phyloP scores from a whole-genome alignment of 2,329 filamentous ascomycete species.

The Tolypocladium ovalisporum region DNA sequence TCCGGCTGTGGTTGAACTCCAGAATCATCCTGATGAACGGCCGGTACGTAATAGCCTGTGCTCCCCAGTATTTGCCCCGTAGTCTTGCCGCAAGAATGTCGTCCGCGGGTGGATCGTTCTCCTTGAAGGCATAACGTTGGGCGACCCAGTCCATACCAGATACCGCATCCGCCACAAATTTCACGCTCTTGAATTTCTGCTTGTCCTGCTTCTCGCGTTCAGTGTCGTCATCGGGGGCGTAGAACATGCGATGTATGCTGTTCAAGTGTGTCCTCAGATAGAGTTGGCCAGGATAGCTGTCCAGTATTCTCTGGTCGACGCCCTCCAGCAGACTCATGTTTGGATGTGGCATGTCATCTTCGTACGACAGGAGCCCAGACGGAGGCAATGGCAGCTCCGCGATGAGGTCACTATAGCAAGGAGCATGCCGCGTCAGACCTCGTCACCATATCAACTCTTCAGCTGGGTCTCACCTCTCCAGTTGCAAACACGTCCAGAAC shows the following conservation, averaged over 20 bases:
- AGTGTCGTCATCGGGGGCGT: slow-evolving; percentile 30
- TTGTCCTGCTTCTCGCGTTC: slow-evolving; percentile 14
- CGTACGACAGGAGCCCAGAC: slow-evolving; percentile 49
- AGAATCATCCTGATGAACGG: slow-evolving; percentile 56
- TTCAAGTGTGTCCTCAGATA: slow-evolving; percentile 56
- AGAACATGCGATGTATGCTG: slow-evolving; percentile 46
- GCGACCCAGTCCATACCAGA: slow-evolving; percentile 37
- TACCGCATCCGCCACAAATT: slow-evolving; percentile 30
- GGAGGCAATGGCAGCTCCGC: slow-evolving; percentile 65
- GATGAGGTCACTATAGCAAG: slow-evolving; percentile 60
- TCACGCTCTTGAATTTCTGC: slow-evolving; percentile 33
- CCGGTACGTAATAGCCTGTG: slow-evolving; percentile 78
- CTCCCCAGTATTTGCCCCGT: slow-evolving; percentile 90
- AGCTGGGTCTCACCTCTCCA: slow-evolving; percentile 58
- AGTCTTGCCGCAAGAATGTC: slow-evolving; percentile 77
- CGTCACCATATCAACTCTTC: not conserved
- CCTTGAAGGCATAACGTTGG: slow-evolving; percentile 43
- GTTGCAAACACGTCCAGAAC: slow-evolving; percentile 88
- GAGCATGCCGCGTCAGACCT: not conserved
- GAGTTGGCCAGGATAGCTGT: slow-evolving; percentile 52
- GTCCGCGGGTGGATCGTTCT: slow-evolving; percentile 56
- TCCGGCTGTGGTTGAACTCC: slow-evolving; percentile 29
- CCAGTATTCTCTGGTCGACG: slow-evolving; percentile 36
- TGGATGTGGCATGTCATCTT: slow-evolving; percentile 57
- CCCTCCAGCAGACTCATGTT: slow-evolving; percentile 35